phyloP scores from a whole-genome alignment of 192 early-diverging fungal species.

The Backusella psychrophila region DNA sequence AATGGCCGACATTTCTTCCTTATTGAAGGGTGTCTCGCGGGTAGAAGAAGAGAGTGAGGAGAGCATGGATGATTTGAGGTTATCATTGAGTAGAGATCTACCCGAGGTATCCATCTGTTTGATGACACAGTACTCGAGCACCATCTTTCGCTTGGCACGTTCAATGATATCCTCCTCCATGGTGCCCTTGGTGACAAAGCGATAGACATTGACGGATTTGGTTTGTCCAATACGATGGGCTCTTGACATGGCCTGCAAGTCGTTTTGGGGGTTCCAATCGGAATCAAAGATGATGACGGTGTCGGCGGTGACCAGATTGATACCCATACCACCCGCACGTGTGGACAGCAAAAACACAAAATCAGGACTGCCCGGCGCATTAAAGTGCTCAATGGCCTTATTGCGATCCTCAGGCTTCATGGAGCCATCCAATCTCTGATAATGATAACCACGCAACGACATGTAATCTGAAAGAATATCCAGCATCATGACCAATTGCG shows the following conservation, averaged over 20 bases:
- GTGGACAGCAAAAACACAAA: slow-evolving; percentile 98
- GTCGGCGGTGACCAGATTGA: slow-evolving; percentile 96
- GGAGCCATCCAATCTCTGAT: slow-evolving; percentile 94
- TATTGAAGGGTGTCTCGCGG: slow-evolving; percentile 56
- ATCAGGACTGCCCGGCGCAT: slow-evolving; percentile 88
- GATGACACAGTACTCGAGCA: slow-evolving; percentile 99
- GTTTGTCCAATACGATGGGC: slow-evolving; percentile 99
- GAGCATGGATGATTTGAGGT: slow-evolving; percentile 5
- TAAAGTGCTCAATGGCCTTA: slow-evolving; percentile 96
- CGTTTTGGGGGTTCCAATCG: slow-evolving; percentile 96
- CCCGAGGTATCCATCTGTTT: slow-evolving; percentile 77
- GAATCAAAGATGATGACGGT: slow-evolving; percentile 96
- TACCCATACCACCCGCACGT: slow-evolving; percentile 93
- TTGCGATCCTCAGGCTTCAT: slow-evolving; percentile 88
- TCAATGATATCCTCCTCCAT: slow-evolving; percentile 99
- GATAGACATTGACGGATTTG: slow-evolving; percentile 95
- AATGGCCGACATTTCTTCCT: slow-evolving; percentile 90
- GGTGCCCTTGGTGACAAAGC: slow-evolving; percentile 95
- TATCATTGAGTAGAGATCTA: slow-evolving; percentile 20
- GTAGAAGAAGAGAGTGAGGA: slow-evolving; percentile 35
- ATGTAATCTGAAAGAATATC: slow-evolving; percentile 97
- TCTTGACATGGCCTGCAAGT: slow-evolving; percentile 96
- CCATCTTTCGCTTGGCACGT: slow-evolving; percentile 99
- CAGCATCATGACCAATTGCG: slow-evolving; percentile 96
- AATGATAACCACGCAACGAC: slow-evolving; percentile 77